Conservation (phyloP, 495 filamentous ascomycete genomes). For the Penicillium goetzii region DNA sequence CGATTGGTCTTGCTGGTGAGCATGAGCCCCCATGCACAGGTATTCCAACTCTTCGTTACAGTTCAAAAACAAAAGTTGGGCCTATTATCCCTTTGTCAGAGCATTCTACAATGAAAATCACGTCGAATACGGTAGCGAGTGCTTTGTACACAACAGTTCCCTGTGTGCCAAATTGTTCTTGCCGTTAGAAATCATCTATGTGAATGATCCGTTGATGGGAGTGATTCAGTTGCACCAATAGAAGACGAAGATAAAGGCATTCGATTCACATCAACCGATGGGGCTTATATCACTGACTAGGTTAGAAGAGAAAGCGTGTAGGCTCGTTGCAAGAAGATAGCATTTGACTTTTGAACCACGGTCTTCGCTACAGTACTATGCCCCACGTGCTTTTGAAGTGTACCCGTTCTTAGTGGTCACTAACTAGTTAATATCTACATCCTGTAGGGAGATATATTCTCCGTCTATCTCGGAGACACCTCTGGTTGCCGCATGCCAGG, state of each 20-base stretch:
- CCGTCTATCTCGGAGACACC: too few relatives aligned
- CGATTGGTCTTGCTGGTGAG: constrained; percentile 24
- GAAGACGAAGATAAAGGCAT: neutral
- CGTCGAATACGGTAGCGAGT: neutral
- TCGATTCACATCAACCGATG: neutral
- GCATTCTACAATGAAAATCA: neutral
- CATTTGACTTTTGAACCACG: too few relatives aligned
- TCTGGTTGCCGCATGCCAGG: too few relatives aligned
- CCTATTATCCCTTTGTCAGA: neutral
- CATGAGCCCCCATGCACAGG: constrained; percentile 29
- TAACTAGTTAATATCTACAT: too few relatives aligned
- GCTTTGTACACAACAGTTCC: neutral
- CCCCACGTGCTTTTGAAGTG: too few relatives aligned
- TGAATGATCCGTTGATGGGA: neutral
- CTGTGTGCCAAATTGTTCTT: neutral
- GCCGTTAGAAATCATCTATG: neutral
- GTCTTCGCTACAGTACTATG: too few relatives aligned
- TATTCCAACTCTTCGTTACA: neutral
- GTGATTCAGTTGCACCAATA: neutral
- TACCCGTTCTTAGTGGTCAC: too few relatives aligned
- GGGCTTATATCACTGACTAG: too few relatives aligned
- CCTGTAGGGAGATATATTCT: too few relatives aligned
- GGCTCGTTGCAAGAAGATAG: too few relatives aligned
- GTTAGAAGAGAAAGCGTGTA: too few relatives aligned
- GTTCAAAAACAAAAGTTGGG: neutral